Evolutionary conservation across 805 yeast species (phyloP).

Genomic region (Nakazawaea wyomingensis): DNA sequence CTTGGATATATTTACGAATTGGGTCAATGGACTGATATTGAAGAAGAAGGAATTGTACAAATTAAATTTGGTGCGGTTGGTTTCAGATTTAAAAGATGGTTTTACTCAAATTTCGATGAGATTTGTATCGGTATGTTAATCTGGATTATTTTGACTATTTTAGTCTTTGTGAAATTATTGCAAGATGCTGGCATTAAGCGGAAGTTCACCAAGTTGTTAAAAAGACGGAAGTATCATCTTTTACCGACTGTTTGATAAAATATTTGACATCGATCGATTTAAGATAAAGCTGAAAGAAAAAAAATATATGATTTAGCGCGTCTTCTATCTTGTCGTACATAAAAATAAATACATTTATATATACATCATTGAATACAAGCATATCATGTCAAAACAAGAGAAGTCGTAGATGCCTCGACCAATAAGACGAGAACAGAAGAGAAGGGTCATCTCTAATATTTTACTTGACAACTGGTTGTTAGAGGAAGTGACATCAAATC

Average conservation of each 20-base stretch:
- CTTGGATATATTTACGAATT: constrained; percentile 72
- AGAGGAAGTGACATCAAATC: neutral
- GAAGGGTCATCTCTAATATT: constrained; percentile 3
- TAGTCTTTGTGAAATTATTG: constrained; percentile 2
- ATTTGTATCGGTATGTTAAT: constrained; percentile 7
- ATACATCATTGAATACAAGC: no score
- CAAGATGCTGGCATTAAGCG: constrained; percentile 6
- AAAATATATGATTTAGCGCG: no score
- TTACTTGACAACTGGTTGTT: constrained; percentile 6
- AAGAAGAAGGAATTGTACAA: neutral
- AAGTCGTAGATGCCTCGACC: constrained; percentile 9
- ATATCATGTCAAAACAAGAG: no score
- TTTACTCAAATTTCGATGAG: constrained; percentile 9
- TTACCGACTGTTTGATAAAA: neutral
- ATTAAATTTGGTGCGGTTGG: neutral
- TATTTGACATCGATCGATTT: no score
- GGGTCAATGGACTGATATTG: constrained; percentile 29
- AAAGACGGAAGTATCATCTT: constrained; percentile 10
- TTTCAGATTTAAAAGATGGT: constrained; percentile 2
- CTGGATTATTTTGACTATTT: neutral
- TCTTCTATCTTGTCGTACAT: no score
- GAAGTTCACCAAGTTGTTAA: neutral
- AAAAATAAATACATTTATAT: no score
- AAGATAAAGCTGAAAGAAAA: neutral
- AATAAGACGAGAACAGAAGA: neutral